Evolutionary conservation across 805 yeast species (phyloP), one percentile per base, ranked within the genome.

Genomic region (Torulaspora maleeae): DNA sequence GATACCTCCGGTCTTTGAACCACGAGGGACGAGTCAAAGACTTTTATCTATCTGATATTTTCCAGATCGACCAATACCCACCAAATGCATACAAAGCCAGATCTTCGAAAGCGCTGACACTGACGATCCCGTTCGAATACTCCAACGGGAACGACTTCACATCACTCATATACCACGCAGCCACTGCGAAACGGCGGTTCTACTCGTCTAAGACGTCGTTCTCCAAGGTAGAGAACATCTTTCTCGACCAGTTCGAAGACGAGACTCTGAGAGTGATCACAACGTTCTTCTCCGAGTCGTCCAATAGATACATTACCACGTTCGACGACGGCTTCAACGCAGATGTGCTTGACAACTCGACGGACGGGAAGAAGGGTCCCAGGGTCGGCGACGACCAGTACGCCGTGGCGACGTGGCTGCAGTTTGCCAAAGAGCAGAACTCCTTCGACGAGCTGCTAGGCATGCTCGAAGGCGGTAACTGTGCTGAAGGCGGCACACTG

Each of bases 171-270:
- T 66, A 50, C 51, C 64, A 52, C 54, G 70, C 62, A 60, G 73
- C 63, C 44, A 64, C 59, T 47, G 64, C 69, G 44, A 64, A 58
- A 48, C 62, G 61, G 34, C 58, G 60, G 60, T 59, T 52, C 24
- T 64, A 58, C 50, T 62, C 63, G 11, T 61, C 61, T 17, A 59
- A 56, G 51, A 66, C 65, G 30, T 59, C 66, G 5, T 60, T 63
- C 30, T 72, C 68, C 4, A 74, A 62, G 50, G 66, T 68, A 37
- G 70, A 60, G 43, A 73, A 64, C 36, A 70, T 72, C 30, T 67
- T 70, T 40, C 53, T 69, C 20, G 74, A 68, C 30, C 73, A 63
- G 34, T 72, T 71, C 41, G 70, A 66, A 34, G 63, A 64, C 36
- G 70, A 72, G 38, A 75, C 67, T 36, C 63, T 60, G 47, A 59